These are phyloP conservation scores for Citrus sp. DNA, from an alignment of 345 rosid species.

Conservation along the genomic window DNA sequence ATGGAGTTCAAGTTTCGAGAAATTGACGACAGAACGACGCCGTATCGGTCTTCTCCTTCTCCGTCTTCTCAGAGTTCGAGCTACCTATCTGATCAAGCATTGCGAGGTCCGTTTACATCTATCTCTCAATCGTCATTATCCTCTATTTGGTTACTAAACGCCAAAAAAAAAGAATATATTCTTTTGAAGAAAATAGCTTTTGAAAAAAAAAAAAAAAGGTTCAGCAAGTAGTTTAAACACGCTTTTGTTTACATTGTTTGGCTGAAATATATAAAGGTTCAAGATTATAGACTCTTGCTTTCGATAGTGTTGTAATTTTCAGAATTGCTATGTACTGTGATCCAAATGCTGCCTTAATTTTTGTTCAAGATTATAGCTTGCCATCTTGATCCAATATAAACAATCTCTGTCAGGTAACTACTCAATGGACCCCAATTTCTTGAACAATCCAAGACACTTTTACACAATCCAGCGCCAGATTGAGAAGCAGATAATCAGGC, in stretches of 20 bases:
- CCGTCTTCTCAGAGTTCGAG: constrained; percentile 9
- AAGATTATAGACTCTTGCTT: background rate
- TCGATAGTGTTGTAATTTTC: background rate
- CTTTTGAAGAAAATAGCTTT: too few species aligned
- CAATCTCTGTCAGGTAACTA: background rate
- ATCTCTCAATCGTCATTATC: background rate
- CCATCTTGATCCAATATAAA: background rate
- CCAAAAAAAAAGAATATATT: background rate
- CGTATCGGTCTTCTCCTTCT: constrained; percentile 10
- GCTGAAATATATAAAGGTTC: background rate
- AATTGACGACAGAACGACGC: constrained; percentile 22
- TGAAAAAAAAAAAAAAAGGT: too few species aligned
- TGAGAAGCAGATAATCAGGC: constrained; percentile 41
- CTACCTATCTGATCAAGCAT: constrained; percentile 18
- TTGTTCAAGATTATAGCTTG: background rate
- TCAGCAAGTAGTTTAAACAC: background rate
- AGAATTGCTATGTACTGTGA: background rate
- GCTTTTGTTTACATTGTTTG: background rate
- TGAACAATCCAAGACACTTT: constrained; percentile 7
- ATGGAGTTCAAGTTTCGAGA: constrained; percentile 52
- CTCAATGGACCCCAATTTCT: background rate
- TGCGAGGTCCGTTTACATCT: constrained; percentile 19
- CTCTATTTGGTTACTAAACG: background rate
- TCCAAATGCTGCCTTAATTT: background rate
- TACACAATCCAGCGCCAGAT: constrained; percentile 25